Evolutionary conservation across 2,329 filamentous ascomycete species (phyloP).

Genomic region (Septoria petroselini): DNA sequence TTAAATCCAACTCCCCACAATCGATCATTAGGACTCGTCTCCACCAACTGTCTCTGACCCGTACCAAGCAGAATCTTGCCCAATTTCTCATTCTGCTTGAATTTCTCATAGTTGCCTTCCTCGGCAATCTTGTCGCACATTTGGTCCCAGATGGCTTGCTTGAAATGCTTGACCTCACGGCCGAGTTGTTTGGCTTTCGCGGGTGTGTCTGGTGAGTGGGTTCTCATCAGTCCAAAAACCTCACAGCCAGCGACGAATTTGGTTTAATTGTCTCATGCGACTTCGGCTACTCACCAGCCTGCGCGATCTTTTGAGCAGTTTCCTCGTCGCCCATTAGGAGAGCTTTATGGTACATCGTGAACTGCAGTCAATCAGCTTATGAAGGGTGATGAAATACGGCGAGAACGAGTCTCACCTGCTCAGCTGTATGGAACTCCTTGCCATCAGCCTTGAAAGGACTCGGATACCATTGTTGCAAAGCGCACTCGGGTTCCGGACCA

Average conservation of each 20-base stretch:
- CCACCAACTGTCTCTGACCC: conserved; percentile 35
- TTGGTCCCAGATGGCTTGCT: conserved; percentile 33
- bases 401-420: conserved; percentile 19
- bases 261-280: neutral
- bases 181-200: conserved; percentile 34
- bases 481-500: conserved; percentile 23
- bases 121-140: conserved; percentile 34
- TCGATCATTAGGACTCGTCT: conserved; percentile 39
- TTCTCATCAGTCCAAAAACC: too few species aligned
- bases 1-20: conserved; percentile 40
- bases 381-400: too few species aligned
- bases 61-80: conserved; percentile 34
- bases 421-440: conserved; percentile 25
- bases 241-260: too few species aligned
- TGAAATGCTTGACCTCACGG: conserved; percentile 37
- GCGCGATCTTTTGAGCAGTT: conserved; percentile 33
- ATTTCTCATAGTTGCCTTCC: conserved; percentile 37
- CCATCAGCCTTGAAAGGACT: conserved; percentile 21
- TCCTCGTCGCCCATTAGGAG: conserved; percentile 35
- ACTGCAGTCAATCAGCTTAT: conserved; percentile 5
- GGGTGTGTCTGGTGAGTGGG: conserved; percentile 22
- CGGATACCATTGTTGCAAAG: conserved; percentile 31
- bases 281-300: conserved; percentile 5
- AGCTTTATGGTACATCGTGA: conserved; percentile 41
- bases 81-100: conserved; percentile 35